Percentiles rank a stretch among this genome's conserved stretches.
Evolutionary conservation across 2,329 filamentous ascomycete species (phyloP).

Genomic region (Talaromyces sp.): DNA sequence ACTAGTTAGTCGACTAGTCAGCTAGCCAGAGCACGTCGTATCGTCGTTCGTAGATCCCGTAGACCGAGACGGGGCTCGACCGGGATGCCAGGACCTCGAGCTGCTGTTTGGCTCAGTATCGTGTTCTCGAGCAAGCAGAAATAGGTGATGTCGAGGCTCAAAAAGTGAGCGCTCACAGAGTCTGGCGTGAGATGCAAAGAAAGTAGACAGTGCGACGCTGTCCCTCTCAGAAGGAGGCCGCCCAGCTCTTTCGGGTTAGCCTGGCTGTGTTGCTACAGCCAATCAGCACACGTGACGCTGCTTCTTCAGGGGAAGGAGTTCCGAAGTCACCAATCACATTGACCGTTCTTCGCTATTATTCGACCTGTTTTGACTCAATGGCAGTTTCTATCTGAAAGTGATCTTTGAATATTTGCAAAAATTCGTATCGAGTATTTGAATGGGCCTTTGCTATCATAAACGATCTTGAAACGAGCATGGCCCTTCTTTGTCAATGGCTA

Average conservation of each 20-base stretch:
- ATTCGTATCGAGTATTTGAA: not conserved
- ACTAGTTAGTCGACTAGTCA: conserved; percentile 1
- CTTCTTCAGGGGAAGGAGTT: conserved; percentile 12
- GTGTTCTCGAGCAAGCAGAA: not conserved
- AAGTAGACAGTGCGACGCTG: conserved; percentile 14
- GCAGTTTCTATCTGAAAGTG: not conserved
- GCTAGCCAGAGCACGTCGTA: conserved; percentile 6
- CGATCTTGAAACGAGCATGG: not conserved
- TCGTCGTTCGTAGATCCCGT: not conserved
- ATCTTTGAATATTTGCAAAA: not conserved
- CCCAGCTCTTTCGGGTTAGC: conserved; percentile 9
- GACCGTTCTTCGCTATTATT: not conserved
- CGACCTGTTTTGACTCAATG: not conserved
- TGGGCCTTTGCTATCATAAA: not conserved
- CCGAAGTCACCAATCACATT: not conserved
- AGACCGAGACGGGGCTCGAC: conserved; percentile 6
- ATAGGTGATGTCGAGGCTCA: not conserved
- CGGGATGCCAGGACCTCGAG: not conserved
- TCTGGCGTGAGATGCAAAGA: not conserved
- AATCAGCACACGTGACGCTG: conserved; percentile 2
- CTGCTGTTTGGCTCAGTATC: not conserved
- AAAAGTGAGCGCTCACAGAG: conserved; percentile 1
- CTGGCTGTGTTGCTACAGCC: not conserved
- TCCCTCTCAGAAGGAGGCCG: not conserved
- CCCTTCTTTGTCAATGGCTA: not conserved